phyloP scores from a whole-genome alignment of 164 flowering plant species.

The grape (Vitis vinifera) region DNA sequence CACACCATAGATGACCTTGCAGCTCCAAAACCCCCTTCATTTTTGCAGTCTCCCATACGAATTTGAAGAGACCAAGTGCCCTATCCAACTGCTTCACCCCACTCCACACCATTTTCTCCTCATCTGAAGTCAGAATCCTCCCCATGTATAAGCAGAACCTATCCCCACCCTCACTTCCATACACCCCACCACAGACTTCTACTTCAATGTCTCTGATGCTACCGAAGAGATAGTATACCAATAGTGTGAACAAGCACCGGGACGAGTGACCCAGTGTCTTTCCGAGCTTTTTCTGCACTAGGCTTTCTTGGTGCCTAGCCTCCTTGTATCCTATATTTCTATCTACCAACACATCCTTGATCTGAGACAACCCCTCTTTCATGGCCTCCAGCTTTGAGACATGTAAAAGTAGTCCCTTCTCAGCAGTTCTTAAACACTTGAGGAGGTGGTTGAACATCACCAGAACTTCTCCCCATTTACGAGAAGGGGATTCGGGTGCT shows the following conservation, averaged over 20 bases:
- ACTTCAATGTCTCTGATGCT: constrained; percentile 61
- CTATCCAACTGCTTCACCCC: constrained; percentile 78
- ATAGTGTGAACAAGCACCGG: constrained; percentile 69
- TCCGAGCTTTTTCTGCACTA: constrained; percentile 70
- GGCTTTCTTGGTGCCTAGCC: constrained; percentile 56
- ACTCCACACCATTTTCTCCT: constrained; percentile 50
- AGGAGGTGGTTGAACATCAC: constrained; percentile 78
- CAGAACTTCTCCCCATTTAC: constrained; percentile 67
- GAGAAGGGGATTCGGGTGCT: constrained; percentile 20
- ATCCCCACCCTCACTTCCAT: constrained; percentile 22
- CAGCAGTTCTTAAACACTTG: constrained; percentile 37
- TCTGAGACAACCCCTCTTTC: constrained; percentile 88
- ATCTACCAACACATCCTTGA: constrained; percentile 70
- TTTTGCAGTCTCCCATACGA: constrained; percentile 75
- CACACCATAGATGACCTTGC: constrained; percentile 86
- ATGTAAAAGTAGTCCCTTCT: constrained; percentile 33
- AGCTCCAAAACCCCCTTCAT: constrained; percentile 61
- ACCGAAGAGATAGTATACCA: constrained; percentile 66
- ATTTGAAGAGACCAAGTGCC: constrained; percentile 68
- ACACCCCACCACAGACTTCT: constrained; percentile 67
- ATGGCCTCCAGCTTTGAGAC: constrained; percentile 63
- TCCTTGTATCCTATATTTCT: constrained; percentile 75
- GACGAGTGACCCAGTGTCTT: constrained; percentile 76
- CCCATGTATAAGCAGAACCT: constrained; percentile 61
- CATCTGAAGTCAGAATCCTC: constrained; percentile 65